Conservation (phyloP, 129 eudicot species). For the Flaveria ramosissima region DNA sequence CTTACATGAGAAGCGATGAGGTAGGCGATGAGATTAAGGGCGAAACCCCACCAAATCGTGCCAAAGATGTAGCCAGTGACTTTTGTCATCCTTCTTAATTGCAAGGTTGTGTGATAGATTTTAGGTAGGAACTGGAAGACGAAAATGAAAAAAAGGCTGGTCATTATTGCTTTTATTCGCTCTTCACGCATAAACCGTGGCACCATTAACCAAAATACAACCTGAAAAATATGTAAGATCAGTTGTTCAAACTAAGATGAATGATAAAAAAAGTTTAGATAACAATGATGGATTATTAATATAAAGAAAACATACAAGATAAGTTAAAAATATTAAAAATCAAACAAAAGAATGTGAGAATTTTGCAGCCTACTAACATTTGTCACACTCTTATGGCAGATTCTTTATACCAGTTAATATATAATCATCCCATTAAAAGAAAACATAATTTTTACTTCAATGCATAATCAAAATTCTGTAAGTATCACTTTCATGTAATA, state of each 20-base stretch:
- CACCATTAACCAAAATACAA: constrained; percentile 70
- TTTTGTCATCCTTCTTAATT: constrained; percentile 83
- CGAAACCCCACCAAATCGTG: constrained; percentile 94
- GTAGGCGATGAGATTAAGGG: constrained; percentile 83
- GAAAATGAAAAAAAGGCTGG: constrained; percentile 60
- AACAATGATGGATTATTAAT: too few relatives aligned
- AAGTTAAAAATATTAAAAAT: too few relatives aligned
- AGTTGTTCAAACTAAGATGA: not conserved
- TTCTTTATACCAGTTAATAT: too few relatives aligned
- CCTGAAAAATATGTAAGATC: constrained; percentile 41
- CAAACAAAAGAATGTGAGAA: too few relatives aligned
- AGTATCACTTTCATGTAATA: too few relatives aligned
- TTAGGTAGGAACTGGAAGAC: constrained; percentile 82
- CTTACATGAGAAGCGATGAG: constrained; percentile 91
- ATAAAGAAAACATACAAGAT: too few relatives aligned
- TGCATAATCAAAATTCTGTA: too few relatives aligned
- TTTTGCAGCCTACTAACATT: too few relatives aligned
- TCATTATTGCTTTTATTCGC: constrained; percentile 65
- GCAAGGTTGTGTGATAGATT: constrained; percentile 60
- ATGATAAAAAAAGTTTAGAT: too few relatives aligned
- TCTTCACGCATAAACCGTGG: constrained; percentile 66
- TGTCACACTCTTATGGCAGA: too few relatives aligned
- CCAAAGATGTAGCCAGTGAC: constrained; percentile 90
- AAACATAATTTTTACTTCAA: too few relatives aligned
- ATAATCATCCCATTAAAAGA: too few relatives aligned